phyloP scores from a whole-genome alignment of 331 rosid species.

The Saraca asoca region DNA sequence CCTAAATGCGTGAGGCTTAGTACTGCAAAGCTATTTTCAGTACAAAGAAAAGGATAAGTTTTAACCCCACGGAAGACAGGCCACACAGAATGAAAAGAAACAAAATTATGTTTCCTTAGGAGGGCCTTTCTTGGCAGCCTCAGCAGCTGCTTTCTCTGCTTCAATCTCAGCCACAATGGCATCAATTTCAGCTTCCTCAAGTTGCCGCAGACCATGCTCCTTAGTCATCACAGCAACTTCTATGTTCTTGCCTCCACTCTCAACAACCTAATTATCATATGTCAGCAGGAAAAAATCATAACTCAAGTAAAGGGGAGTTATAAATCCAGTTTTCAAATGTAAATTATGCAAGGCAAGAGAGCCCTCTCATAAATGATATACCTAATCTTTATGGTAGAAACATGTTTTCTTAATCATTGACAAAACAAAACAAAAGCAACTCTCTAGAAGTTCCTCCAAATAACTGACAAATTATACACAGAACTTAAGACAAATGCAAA shows the following conservation, averaged over 20 bases:
- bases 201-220: constrained; percentile 80
- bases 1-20: no score
- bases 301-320: background rate
- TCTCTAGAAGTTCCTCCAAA: constrained; percentile 2
- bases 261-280: constrained; percentile 70
- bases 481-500: background rate
- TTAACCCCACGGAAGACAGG: no score
- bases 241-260: constrained; percentile 96
- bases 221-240: constrained; percentile 96
- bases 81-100: background rate
- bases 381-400: no score
- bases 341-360: no score
- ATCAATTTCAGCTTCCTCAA: constrained; percentile 96
- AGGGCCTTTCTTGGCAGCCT: constrained; percentile 96
- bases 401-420: no score
- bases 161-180: constrained; percentile 92
- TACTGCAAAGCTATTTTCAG: no score
- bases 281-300: constrained; percentile 20
- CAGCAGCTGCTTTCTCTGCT: constrained; percentile 95
- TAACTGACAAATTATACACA: constrained; percentile 6
- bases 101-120: constrained; percentile 68
- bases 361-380: no score
- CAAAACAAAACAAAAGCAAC: constrained; percentile 2
- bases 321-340: no score
- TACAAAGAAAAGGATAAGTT: no score